Percentiles rank a stretch among this genome's conserved stretches.
These are phyloP conservation scores for Heliamphora exappendiculata DNA, from an alignment of 148 eudicot species.

Conservation along the genomic window DNA sequence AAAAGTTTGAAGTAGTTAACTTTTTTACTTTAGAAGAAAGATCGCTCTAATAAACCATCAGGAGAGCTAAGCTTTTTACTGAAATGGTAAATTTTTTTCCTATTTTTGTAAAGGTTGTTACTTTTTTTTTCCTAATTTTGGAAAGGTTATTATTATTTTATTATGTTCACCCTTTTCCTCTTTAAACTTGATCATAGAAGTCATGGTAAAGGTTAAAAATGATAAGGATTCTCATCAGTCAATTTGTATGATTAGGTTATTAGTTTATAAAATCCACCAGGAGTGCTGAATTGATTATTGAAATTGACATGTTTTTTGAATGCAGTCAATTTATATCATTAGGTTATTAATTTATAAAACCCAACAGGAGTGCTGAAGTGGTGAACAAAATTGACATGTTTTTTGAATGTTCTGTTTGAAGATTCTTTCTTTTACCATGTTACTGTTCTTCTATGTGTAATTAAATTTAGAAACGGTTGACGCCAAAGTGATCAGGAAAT, in stretches of 20 bases:
- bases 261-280: neutral
- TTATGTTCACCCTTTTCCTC: neutral
- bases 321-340: neutral
- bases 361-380: neutral
- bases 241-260: neutral
- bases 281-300: neutral
- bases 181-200: neutral
- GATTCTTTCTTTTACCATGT: neutral
- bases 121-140: neutral
- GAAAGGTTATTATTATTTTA: neutral
- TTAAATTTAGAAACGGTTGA: neutral
- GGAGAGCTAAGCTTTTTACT: neutral
- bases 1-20: constrained; percentile 5
- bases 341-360: neutral
- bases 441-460: neutral
- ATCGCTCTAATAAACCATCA: neutral
- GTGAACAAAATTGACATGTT: neutral
- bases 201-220: neutral
- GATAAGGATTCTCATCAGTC: neutral
- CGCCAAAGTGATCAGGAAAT: neutral
- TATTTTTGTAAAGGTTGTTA: neutral
- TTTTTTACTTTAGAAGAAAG: neutral
- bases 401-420: neutral
- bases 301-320: neutral
- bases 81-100: neutral